Base-by-base conservation (phyloP, 805 yeast genomes). In the Metschnikowia cubensis region DNA sequence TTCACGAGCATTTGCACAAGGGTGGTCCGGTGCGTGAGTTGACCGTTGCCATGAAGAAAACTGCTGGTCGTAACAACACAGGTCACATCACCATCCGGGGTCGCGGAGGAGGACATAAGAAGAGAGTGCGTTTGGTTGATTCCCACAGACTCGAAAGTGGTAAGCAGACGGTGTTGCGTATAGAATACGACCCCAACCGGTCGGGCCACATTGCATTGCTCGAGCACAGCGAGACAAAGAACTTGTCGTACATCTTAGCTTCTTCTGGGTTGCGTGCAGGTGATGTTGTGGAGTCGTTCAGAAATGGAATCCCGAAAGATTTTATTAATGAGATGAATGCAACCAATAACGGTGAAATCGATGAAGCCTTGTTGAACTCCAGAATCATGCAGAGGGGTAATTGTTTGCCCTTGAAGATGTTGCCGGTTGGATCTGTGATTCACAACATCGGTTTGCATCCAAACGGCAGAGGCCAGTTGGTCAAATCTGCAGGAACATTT, bases 161-260 rank as follows among this genome's bases (percentile, higher is more conserved):
- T 25, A 79, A 77, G 40, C 94, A 89, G 60, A 77, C 80, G 32
- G 97, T 94, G 20, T 72, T 83, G 55, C 79, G 99, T 66, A 88
- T 94, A 52, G 99, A 94, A 69, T 89, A 89, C 64, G 99, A 94
- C 70, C 99, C 99, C 44, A 87, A 87, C 61, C 82, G 99, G 75
- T 81, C 95, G 3, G 85, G 94, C 6, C 99, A 94, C 70, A 86
- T 94, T 66, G 99, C 99, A 0, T 72, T 94, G 53, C 63, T 92
- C 45, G 79, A 85, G 67, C 85, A 86, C 67, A 68, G 74, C 45
- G 78, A 71, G 33, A 77, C 90, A 0, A 82, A 80, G 4, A 75
- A 80, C 56, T 70, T 83, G 52, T 79, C 92, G 10, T 94, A 94
- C 67, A 88, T 94, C 51, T 72, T 90, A 50, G 98, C 99, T 0